A percentile compares a stretch with the other conserved stretches of the same genome.
Conservation (phyloP, 2,329 filamentous ascomycete species). For the Thelonectria discophora region DNA sequence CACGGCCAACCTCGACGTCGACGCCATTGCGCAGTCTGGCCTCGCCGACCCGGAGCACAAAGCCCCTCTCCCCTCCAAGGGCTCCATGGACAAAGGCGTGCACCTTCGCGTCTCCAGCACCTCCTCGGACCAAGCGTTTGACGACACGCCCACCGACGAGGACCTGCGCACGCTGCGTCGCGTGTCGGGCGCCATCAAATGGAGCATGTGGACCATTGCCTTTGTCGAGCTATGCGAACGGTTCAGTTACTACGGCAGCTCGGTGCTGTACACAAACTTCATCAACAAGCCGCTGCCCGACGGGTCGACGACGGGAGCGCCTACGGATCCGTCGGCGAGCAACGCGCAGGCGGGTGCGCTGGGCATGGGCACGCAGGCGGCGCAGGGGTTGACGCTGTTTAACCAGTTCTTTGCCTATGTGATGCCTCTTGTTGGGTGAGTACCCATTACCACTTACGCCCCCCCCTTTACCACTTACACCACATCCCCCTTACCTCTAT, state of each 20-base stretch:
- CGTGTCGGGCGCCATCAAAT: conserved; percentile 71
- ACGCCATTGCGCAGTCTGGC: conserved; percentile 48
- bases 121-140: conserved; percentile 38
- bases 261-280: conserved; percentile 74
- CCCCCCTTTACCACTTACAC: neutral
- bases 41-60: conserved; percentile 45
- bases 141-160: conserved; percentile 66
- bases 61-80: conserved; percentile 40
- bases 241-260: conserved; percentile 80
- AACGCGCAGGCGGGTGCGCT: conserved; percentile 60
- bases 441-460: conserved; percentile 37
- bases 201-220: conserved; percentile 73
- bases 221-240: conserved; percentile 80
- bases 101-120: conserved; percentile 32
- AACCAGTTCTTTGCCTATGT: conserved; percentile 71
- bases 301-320: conserved; percentile 63
- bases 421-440: conserved; percentile 65
- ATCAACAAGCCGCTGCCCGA: conserved; percentile 64
- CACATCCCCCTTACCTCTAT: conserved; percentile 4
- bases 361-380: conserved; percentile 66
- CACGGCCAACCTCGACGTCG: conserved; percentile 48
- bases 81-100: conserved; percentile 45
- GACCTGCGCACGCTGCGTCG: conserved; percentile 69
- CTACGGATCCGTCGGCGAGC: conserved; percentile 34
- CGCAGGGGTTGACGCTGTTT: conserved; percentile 58